phyloP scores from a whole-genome alignment of 371 early-diverging fungal genomes.

The Sanchytrium tribonematis region DNA sequence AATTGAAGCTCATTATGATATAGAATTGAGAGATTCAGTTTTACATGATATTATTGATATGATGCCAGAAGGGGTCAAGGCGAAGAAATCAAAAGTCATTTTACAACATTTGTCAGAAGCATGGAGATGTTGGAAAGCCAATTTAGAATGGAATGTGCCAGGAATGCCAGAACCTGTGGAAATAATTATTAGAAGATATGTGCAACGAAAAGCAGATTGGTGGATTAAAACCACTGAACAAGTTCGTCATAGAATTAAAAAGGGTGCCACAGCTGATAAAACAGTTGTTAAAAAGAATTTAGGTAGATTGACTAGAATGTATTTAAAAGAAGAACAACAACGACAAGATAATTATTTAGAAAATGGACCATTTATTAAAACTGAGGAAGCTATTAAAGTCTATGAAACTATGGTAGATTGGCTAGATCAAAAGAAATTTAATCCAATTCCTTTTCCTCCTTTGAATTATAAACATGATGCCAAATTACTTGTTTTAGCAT shows the following conservation, averaged over 20 bases:
- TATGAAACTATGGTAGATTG: constrained; percentile 91
- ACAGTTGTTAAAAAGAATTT: constrained; percentile 89
- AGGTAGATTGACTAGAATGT: constrained; percentile 89
- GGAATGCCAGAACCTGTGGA: constrained; percentile 88
- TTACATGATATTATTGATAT: constrained; percentile 89
- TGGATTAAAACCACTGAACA: constrained; percentile 94
- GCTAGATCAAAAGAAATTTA: constrained; percentile 86
- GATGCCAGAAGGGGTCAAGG: constrained; percentile 91
- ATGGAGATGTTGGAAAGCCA: constrained; percentile 97
- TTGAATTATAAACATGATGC: constrained; percentile 95
- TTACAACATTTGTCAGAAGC: constrained; percentile 90
- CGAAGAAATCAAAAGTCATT: constrained; percentile 78
- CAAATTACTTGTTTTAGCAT: constrained; percentile 70
- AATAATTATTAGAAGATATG: constrained; percentile 90
- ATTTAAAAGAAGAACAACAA: constrained; percentile 94
- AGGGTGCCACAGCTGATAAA: constrained; percentile 97
- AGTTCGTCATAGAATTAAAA: constrained; percentile 89
- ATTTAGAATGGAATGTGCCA: constrained; percentile 94
- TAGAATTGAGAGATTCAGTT: constrained; percentile 84
- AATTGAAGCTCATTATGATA: constrained; percentile 88
- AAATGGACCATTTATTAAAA: constrained; percentile 87
- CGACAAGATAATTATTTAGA: constrained; percentile 94
- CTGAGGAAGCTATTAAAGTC: constrained; percentile 90
- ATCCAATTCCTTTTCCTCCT: constrained; percentile 95
- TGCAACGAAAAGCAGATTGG: constrained; percentile 96